phyloP scores from a whole-genome alignment of 2,329 filamentous ascomycete genomes.

The Botrytis sinoallii region DNA sequence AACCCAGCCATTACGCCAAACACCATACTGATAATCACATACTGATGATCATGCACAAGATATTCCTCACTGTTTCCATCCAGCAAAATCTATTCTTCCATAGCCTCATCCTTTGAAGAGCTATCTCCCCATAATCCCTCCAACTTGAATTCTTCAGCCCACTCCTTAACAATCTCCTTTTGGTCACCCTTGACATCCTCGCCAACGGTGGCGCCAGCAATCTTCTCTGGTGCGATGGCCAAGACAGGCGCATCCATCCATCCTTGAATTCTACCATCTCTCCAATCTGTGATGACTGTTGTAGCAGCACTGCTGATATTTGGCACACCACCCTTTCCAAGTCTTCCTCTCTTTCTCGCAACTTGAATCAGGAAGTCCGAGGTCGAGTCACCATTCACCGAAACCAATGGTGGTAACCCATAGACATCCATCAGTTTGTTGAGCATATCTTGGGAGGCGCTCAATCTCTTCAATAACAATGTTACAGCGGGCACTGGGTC shows the following conservation, averaged over 20 bases:
- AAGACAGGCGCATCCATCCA: conserved; percentile 78
- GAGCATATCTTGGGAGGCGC: conserved; percentile 68
- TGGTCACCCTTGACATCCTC: conserved; percentile 59
- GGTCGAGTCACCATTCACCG: conserved; percentile 68
- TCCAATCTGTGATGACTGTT: conserved; percentile 94
- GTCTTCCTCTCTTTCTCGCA: conserved; percentile 82
- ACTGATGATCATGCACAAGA: conserved; percentile 9
- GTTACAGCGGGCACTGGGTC: conserved; percentile 86
- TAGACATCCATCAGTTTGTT: conserved; percentile 81
- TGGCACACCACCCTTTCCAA: conserved; percentile 85
- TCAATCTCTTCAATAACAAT: conserved; percentile 78
- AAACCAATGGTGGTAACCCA: conserved; percentile 74
- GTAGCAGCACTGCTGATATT: conserved; percentile 86
- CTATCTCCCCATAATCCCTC: conserved; percentile 85
- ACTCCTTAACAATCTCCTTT: conserved; percentile 86
- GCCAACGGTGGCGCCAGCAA: conserved; percentile 41
- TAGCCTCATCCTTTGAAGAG: conserved; percentile 28
- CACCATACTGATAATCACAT: conserved; percentile 7
- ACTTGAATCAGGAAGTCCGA: conserved; percentile 95
- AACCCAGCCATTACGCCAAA: conserved; percentile 11
- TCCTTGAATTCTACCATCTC: conserved; percentile 90
- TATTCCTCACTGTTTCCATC: neutral
- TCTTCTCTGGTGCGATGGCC: conserved; percentile 45
- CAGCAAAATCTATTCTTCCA: conserved; percentile 31
- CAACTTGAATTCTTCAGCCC: conserved; percentile 92